Percentiles rank a stretch among this genome's conserved stretches.
These are phyloP conservation scores for Polychaeton citri DNA, from an alignment of 2,329 filamentous ascomycete species.

Conservation along the genomic window DNA sequence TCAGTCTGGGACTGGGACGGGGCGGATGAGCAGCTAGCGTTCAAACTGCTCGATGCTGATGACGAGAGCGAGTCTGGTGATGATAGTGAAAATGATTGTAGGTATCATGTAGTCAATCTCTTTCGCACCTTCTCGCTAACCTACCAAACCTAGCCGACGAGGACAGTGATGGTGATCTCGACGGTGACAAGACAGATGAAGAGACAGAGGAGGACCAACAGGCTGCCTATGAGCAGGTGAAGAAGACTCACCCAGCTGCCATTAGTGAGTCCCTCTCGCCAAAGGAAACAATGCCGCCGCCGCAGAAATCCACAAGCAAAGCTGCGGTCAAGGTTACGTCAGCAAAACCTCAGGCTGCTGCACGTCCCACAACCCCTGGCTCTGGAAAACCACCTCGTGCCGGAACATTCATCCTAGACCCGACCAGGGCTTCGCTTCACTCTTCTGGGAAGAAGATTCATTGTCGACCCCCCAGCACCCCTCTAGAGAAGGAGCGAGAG, in stretches of 20 bases:
- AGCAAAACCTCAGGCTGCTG: conserved; percentile 3
- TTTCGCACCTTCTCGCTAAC: conserved; percentile 11
- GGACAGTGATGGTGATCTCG: conserved; percentile 6
- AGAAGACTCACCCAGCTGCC: conserved; percentile 1
- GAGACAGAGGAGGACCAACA: conserved; percentile 15
- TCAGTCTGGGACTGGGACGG: conserved; percentile 23
- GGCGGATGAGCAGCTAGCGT: conserved; percentile 15
- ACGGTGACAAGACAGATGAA: conserved; percentile 23
- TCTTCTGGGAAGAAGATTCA: conserved; percentile 6
- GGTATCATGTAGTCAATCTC: conserved; percentile 7
- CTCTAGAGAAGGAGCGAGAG: conserved; percentile 11
- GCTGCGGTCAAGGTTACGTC: conserved; percentile 11
- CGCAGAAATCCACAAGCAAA: conserved; percentile 7
- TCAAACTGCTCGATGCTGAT: conserved; percentile 12
- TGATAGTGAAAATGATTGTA: conserved; percentile 20
- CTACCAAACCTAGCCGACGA: conserved; percentile 15
- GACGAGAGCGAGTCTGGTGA: conserved; percentile 18
- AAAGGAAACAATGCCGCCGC: neutral
- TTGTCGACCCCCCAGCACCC: conserved; percentile 9
- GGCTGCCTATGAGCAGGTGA: conserved; percentile 8
- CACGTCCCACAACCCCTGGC: conserved; percentile 3
- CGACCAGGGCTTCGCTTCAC: conserved; percentile 11
- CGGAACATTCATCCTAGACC: conserved; percentile 17
- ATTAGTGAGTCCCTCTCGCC: neutral
- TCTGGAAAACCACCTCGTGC: conserved; percentile 9